Evolutionary conservation across 2,329 filamentous ascomycete species (phyloP), one percentile per base, ranked within the genome.

Genomic region (Nemania abortiva): DNA sequence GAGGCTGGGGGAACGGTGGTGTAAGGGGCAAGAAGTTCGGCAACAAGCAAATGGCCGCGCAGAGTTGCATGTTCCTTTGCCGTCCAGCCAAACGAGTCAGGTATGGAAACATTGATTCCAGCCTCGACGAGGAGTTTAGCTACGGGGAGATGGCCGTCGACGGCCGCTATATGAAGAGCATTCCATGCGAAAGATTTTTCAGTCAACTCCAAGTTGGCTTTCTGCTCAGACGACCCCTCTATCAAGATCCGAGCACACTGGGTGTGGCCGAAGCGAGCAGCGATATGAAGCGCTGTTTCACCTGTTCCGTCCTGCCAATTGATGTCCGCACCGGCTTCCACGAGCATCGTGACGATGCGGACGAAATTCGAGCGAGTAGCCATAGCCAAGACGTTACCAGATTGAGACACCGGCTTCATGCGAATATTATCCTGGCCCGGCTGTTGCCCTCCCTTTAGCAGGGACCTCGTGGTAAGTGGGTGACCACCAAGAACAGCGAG

Each of bases 151-250:
- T 94, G 91, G 0, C 95, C 95, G 76, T 99, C 95, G 2, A 98
- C 95, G 63, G 92, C 93, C 10, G 95, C 93, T 72, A 97, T 92
- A 77, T 97, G 96, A 13, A 99, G 84, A n/a, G 96, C 93, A 0
- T 96, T 98, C 95, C 96, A 99, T 2, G 91, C 90, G 77, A 97
- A 98, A 0, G 92, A 91, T 63, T 91, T 92, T 77, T 99, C 96
- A 0, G 87, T 82, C 42, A 97, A 82, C 74, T 97, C 92, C 0
- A 94, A 83, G 70, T 98, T 83, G 0, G 91, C 90, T 76, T 91
- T 93, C 74, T 96, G 92, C 52, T 88, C 84, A 6, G 85, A 81
- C 0, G 88, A 91, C 2, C 92, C 93, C 18, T 90, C 85, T 2
- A 98, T 80, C 24, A 99, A 84, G 24, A 93, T 89, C 67, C 86